These are phyloP conservation scores for Cyclospora cayetanensis DNA, from an alignment of 169 alveolate genomes.

Conservation along the genomic window DNA sequence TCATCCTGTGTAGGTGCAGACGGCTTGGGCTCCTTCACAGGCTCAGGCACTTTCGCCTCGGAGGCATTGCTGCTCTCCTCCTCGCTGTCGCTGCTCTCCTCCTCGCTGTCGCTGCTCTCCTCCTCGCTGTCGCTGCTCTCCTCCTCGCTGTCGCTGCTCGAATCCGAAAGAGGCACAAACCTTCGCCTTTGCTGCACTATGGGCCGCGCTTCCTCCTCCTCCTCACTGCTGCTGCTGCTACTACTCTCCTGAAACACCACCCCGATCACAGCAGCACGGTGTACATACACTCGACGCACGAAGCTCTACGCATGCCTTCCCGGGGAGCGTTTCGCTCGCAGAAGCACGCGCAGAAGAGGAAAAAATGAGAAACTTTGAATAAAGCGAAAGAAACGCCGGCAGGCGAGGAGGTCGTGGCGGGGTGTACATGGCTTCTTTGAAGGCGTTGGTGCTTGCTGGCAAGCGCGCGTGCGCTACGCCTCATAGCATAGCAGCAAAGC, in stretches of 20 bases:
- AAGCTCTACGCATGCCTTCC: too few relatives aligned
- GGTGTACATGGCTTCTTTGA: too few relatives aligned
- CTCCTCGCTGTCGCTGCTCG: conserved; percentile 9
- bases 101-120: background rate
- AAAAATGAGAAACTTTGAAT: too few relatives aligned
- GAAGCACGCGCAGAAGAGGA: too few relatives aligned
- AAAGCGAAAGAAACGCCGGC: too few relatives aligned
- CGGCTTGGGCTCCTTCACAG: background rate
- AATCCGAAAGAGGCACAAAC: background rate
- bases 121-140: background rate
- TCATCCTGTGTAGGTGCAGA: background rate
- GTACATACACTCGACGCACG: too few relatives aligned
- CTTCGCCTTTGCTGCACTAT: background rate
- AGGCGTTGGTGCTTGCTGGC: too few relatives aligned
- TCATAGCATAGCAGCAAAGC: too few relatives aligned
- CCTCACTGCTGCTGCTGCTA: background rate
- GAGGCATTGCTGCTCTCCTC: conserved; percentile 6
- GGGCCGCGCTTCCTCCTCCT: background rate
- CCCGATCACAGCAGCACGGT: too few relatives aligned
- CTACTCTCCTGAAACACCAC: background rate
- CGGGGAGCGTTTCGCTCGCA: too few relatives aligned
- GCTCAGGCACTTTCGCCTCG: background rate
- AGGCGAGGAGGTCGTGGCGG: too few relatives aligned
- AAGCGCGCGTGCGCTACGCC: too few relatives aligned
- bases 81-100: conserved; percentile 25